These are phyloP conservation scores for Lecanicillium sp. DNA, from an alignment of 2,329 filamentous ascomycete genomes.

Conservation along the genomic window DNA sequence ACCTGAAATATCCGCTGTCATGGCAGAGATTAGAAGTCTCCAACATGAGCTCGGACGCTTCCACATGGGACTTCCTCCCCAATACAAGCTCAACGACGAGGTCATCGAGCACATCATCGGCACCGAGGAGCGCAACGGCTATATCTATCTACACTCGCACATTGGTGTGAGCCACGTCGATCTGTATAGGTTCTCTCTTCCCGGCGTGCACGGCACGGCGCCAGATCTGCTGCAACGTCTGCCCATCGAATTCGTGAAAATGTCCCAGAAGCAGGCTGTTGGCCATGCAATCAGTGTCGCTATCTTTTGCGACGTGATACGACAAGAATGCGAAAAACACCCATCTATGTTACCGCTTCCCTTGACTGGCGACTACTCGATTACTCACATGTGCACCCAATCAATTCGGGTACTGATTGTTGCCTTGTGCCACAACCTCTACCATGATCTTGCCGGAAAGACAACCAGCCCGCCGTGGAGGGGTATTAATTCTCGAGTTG, in stretches of 20 bases:
- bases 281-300: slow-evolving; percentile 32
- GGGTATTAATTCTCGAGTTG: slow-evolving; percentile 20
- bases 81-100: slow-evolving; percentile 29
- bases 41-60: slow-evolving; percentile 33
- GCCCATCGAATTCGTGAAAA: slow-evolving; percentile 30
- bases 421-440: slow-evolving; percentile 31
- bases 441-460: slow-evolving; percentile 27
- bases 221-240: slow-evolving; percentile 29
- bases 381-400: slow-evolving; percentile 27
- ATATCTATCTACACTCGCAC: slow-evolving; percentile 32
- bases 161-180: slow-evolving; percentile 33
- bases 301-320: slow-evolving; percentile 31
- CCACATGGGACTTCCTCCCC: slow-evolving; percentile 29
- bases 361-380: slow-evolving; percentile 26
- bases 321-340: slow-evolving; percentile 24
- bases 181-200: slow-evolving; percentile 34
- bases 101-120: slow-evolving; percentile 28
- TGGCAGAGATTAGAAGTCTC: slow-evolving; percentile 30
- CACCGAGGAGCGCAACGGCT: slow-evolving; percentile 27
- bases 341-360: slow-evolving; percentile 21
- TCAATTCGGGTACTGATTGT: slow-evolving; percentile 29
- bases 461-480: slow-evolving; percentile 33
- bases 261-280: slow-evolving; percentile 34
- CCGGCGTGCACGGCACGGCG: slow-evolving; percentile 28
- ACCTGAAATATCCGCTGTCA: slow-evolving; percentile 32